Base-by-base conservation (phyloP, 2,329 filamentous ascomycete species). In the Claviceps pazoutovae region DNA sequence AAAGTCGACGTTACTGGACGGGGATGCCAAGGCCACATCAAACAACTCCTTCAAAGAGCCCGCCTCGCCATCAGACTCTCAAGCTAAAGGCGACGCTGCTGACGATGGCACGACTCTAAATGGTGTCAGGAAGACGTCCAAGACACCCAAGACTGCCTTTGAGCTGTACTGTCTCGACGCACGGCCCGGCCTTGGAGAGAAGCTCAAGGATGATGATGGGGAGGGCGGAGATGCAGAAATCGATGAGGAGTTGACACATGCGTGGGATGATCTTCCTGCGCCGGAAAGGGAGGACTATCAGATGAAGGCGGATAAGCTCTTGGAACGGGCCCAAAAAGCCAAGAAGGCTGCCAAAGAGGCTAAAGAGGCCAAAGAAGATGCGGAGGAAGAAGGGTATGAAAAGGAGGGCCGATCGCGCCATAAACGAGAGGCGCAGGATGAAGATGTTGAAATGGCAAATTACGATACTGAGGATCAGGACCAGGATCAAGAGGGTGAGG, bases 151-250 rank as follows among this genome's bases (percentile, higher is more conserved):
- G 54, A 73, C 55, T 56, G 76, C 74, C 2, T 80, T 78, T 58
- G 75, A 79, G 55, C 64, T 80, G 16, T 81, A 75, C 65, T 77
- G 73, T 60, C 67, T 69, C 51, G 75, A 79, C 55, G 68, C 62
- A 54, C 72, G 75, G 46, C 66, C 71, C 3, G 56, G 63, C 11
- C 62, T 76, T 30, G 68, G 71, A 48, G 66, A 67, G 8, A 71
- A 76, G 61, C 61, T 68, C 55, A 72, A 72, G 60, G 70, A 71
- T 16, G 57, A 60, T 17, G 59, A 61, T 14, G 55, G 49, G 13
- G 62, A 63, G 14, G 56, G 53, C n/a, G 36, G 19, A 26, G 57
- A 64, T 13, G 45, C 68, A 51, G 68, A 70, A 52, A 61, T 77
- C 13, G 75, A 79, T n/a, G 74, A 76, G 49, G 76, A 79, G 65